These are phyloP conservation scores for Tetrapisispora pingtungensis DNA, from an alignment of 805 yeast species.

Conservation along the genomic window DNA sequence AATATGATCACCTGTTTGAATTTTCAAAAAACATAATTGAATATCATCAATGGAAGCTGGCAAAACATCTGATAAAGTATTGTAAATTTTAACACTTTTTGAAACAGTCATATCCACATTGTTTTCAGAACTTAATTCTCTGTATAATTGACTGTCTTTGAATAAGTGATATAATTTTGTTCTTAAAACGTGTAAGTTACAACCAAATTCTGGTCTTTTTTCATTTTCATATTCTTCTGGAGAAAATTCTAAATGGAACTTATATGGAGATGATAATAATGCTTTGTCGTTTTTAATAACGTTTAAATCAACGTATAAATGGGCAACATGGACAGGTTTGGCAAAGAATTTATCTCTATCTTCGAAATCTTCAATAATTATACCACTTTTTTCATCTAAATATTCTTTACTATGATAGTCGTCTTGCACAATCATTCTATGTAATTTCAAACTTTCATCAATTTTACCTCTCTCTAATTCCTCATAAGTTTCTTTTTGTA, in stretches of 20 bases:
- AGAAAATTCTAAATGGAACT: slow-evolving; percentile 66
- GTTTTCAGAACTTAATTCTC: slow-evolving; percentile 11
- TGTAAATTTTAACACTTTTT: slow-evolving; percentile 30
- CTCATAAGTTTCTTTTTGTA: slow-evolving; percentile 26
- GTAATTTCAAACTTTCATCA: slow-evolving; percentile 24
- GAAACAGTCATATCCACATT: slow-evolving; percentile 20
- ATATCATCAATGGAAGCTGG: slow-evolving; percentile 32
- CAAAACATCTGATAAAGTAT: slow-evolving; percentile 24
- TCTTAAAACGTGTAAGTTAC: slow-evolving; percentile 55
- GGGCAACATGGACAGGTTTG: slow-evolving; percentile 72
- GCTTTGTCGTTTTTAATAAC: slow-evolving; percentile 21
- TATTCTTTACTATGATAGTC: slow-evolving; percentile 27
- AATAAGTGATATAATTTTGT: slow-evolving; percentile 46
- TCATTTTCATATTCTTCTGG: slow-evolving; percentile 63
- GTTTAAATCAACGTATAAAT: slow-evolving; percentile 48
- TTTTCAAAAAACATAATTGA: slow-evolving; percentile 41
- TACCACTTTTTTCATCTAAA: slow-evolving; percentile 24
- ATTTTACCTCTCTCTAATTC: slow-evolving; percentile 24
- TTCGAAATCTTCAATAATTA: slow-evolving; percentile 29
- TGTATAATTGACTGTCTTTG: slow-evolving; percentile 33
- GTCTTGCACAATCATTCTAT: slow-evolving; percentile 24
- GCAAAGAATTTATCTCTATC: slow-evolving; percentile 58
- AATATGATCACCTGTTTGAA: slow-evolving; percentile 44
- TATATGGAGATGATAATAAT: slow-evolving; percentile 30
- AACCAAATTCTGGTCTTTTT: slow-evolving; percentile 59